Evolutionary conservation across 2,329 filamentous ascomycete species (phyloP), one percentile per base, ranked within the genome.

Genomic region (Aaosphaeria pasadenensis): DNA sequence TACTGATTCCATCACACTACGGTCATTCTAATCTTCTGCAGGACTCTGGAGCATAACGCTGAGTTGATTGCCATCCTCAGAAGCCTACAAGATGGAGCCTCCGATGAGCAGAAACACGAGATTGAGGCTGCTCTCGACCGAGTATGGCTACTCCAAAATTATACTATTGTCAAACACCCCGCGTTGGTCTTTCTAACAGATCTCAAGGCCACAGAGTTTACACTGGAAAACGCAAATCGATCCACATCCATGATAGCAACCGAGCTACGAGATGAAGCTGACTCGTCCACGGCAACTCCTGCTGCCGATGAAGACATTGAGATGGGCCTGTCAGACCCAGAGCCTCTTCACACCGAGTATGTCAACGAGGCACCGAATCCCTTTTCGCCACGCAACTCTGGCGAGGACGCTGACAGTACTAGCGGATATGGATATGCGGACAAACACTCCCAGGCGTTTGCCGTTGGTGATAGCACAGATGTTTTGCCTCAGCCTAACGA

Each of bases 11-110:
- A 7, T 30, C 24, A n/a, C 9, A 24, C 9, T 24, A 7, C 39
- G 24, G 24, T 28, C 7, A 13, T 40, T 11, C 11, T 28, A 24
- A 28, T 40, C 9, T 9, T 17, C 7, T 9, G 39, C 39, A 40
- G 39, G 39, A 7, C 24, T 17, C 9, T 24, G 9, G 39, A 40
- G 24, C 57, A 61, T 9, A 63, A 64, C 33, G 57, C 59, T 38
- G 56, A 63, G n/a, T 55, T 67, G 60, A 40, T 40, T 28, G 24
- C 39, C 24, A 7, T 40, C 9, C 39, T 40, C 7, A 24, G 24
- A 40, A 17, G 24, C 24, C 54, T 68, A 28, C 50, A 54, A 28
- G 31, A 33, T 1, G 46, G 48, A 29, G 54, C 56, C 9, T 46
- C 51, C 5, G 49, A 44, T 28, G 40, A 39, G 1, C 52, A 54